Evolutionary conservation across 306 rosid genomes (phyloP), one percentile per base, ranked within the genome.

Genomic region (Vicia sativa): DNA sequence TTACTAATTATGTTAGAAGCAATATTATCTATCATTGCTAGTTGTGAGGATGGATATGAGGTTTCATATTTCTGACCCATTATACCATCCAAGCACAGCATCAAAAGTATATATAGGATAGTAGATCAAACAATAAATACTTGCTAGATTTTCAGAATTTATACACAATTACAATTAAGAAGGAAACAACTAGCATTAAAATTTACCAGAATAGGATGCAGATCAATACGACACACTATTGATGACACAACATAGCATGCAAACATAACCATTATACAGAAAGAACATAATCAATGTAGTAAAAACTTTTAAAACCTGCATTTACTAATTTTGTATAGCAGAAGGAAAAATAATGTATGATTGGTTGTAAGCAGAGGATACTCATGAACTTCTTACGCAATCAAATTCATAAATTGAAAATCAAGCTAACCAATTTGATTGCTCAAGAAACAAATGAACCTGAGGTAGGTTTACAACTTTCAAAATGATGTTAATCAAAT

Each of bases 401-500:
- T 34, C 14, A 35, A 75, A 19, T 34, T 18, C 74, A 58, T 14
- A 14, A 59, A 49, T 26, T 35, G 48, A 49, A 76, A 67, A 39
- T 67, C 39, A 59, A 38, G 62, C 28, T 23, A 59, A 49, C 38
- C 45, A 68, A 54, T 42, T 9, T 0, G 39, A 74, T 68, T 35
- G n/a, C 61, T 53, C 58, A 11, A 53, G 35, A 53, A 52, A 54
- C 70, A 76, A 55, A 62, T 53, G 67, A 76, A 63, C 42, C 52
- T 12, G 15, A 52, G 42, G 35, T 53, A 52, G 59, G 6, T 68
- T 52, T 21, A 19, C 38, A 38, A 49, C 12, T 76, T 62, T 46
- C 42, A 75, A 68, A 60, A 75, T 54, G 18, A 76, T 12, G 41
- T 34, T 44, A 18, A 74, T 19, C 34, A 70, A 62, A 13, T 55